Conservation (phyloP, 2,329 filamentous ascomycete genomes). For the Trichophyton verrucosum region DNA sequence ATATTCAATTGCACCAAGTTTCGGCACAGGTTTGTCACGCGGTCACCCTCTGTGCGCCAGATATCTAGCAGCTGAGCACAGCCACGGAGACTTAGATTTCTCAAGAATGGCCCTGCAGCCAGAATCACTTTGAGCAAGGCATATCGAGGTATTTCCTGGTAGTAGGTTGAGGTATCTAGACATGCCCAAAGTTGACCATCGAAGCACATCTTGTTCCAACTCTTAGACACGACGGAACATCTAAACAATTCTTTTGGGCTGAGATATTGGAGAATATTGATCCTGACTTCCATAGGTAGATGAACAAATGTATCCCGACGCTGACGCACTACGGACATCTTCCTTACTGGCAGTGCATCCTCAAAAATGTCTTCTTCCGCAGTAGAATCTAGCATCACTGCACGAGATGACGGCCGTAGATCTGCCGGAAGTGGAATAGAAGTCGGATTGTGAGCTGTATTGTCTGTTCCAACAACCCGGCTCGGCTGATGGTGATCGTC, state of each 20-base stretch:
- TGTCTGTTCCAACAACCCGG: conserved; percentile 42
- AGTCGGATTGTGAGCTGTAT: conserved; percentile 27
- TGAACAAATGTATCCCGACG: conserved; percentile 57
- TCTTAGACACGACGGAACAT: conserved; percentile 62
- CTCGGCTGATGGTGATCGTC: conserved; percentile 45
- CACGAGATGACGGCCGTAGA: conserved; percentile 37
- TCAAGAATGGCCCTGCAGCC: conserved; percentile 76
- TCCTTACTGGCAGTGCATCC: conserved; percentile 32
- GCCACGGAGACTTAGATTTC: conserved; percentile 77
- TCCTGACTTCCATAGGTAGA: conserved; percentile 70
- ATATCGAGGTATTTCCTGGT: conserved; percentile 71
- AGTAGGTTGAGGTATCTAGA: conserved; percentile 76
- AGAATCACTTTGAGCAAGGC: conserved; percentile 76
- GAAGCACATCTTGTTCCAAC: conserved; percentile 73
- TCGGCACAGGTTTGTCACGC: conserved; percentile 65
- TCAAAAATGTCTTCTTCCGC: conserved; percentile 14
- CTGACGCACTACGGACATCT: too few species aligned
- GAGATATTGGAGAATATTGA: conserved; percentile 65
- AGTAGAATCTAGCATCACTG: conserved; percentile 14
- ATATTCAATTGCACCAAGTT: conserved; percentile 81
- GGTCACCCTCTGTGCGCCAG: conserved; percentile 55
- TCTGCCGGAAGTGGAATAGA: conserved; percentile 55
- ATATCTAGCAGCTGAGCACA: conserved; percentile 80
- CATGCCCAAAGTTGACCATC: conserved; percentile 88
- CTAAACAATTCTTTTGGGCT: conserved; percentile 69